A percentile compares a stretch with the other conserved stretches of the same genome.
These are phyloP conservation scores for Hypoxylon lienhwacheense DNA, from an alignment of 495 filamentous ascomycete species.

Conservation along the genomic window DNA sequence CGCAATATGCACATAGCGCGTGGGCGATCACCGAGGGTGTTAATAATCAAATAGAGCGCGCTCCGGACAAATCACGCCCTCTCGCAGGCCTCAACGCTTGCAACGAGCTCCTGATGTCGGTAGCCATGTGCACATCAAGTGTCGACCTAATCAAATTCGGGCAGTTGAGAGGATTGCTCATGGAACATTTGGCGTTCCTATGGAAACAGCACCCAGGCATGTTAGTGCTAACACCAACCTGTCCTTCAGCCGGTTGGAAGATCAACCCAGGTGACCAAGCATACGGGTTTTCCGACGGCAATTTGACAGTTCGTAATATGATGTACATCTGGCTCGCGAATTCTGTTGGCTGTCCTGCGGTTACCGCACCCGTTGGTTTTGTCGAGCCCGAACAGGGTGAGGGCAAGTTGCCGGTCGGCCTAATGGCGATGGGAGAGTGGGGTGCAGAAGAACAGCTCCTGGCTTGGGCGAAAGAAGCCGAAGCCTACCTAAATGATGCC, in stretches of 20 bases:
- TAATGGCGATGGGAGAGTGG: slow-evolving; percentile 93
- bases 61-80: slow-evolving; percentile 20
- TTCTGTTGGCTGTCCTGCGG: slow-evolving; percentile 74
- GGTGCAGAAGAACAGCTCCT: slow-evolving; percentile 79
- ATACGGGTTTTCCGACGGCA: slow-evolving; percentile 73
- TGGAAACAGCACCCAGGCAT: slow-evolving; percentile 74
- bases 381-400: slow-evolving; percentile 51
- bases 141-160: slow-evolving; percentile 74
- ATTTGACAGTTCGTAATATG: slow-evolving; percentile 75
- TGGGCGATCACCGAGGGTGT: slow-evolving; percentile 76
- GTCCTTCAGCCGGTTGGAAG: slow-evolving; percentile 74
- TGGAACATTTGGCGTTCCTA: slow-evolving; percentile 77
- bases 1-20: slow-evolving; percentile 74
- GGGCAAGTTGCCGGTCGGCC: slow-evolving; percentile 66
- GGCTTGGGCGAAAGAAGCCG: slow-evolving; percentile 70
- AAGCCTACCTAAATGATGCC: slow-evolving; percentile 51
- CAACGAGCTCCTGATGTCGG: slow-evolving; percentile 71
- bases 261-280: slow-evolving; percentile 52
- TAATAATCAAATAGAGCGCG: slow-evolving; percentile 40
- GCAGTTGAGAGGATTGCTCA: slow-evolving; percentile 72
- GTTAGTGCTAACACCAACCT: slow-evolving; percentile 78
- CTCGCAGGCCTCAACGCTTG: slow-evolving; percentile 59
- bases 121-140: slow-evolving; percentile 64
- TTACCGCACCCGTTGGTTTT: slow-evolving; percentile 79
- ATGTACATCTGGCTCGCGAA: slow-evolving; percentile 89